phyloP scores from a whole-genome alignment of 2,329 filamentous ascomycete species.

The Colletotrichum australisinense region DNA sequence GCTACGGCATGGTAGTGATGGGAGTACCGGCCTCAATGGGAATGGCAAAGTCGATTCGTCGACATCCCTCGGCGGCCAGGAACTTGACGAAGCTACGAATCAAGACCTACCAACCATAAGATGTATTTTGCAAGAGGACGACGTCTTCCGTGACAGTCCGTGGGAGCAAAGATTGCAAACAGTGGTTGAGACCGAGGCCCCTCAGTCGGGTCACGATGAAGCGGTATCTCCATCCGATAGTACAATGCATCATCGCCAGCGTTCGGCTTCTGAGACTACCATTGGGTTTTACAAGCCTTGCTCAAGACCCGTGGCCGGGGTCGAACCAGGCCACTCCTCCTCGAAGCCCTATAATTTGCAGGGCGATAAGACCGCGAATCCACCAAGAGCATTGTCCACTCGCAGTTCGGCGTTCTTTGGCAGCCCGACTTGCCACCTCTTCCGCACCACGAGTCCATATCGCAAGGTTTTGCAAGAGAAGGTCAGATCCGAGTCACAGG shows the following conservation, averaged over 20 bases:
- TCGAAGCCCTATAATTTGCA: not conserved
- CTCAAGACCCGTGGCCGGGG: not conserved
- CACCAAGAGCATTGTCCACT: slow-evolving; percentile 48
- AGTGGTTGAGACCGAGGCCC: not conserved
- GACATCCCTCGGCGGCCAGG: not conserved
- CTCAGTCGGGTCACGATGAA: not conserved
- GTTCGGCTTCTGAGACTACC: not conserved
- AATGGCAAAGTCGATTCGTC: not conserved
- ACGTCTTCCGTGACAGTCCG: slow-evolving; percentile 44
- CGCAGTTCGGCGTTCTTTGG: slow-evolving; percentile 63
- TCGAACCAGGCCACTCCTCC: not conserved
- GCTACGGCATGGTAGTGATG: not conserved
- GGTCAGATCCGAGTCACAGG: slow-evolving; percentile 51
- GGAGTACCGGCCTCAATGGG: too few relatives aligned
- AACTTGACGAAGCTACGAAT: not conserved
- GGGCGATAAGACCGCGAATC: slow-evolving; percentile 34
- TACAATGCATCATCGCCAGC: not conserved
- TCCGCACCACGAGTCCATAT: slow-evolving; percentile 67
- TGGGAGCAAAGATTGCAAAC: not conserved
- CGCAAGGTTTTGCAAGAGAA: slow-evolving; percentile 61
- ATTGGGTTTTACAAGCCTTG: not conserved
- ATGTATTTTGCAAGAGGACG: slow-evolving; percentile 46
- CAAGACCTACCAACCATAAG: slow-evolving; percentile 40
- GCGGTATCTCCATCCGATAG: not conserved
- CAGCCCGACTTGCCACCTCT: slow-evolving; percentile 62